Base-by-base conservation (phyloP, 1,139 yeast genomes). In the Hyphopichia burtonii region DNA sequence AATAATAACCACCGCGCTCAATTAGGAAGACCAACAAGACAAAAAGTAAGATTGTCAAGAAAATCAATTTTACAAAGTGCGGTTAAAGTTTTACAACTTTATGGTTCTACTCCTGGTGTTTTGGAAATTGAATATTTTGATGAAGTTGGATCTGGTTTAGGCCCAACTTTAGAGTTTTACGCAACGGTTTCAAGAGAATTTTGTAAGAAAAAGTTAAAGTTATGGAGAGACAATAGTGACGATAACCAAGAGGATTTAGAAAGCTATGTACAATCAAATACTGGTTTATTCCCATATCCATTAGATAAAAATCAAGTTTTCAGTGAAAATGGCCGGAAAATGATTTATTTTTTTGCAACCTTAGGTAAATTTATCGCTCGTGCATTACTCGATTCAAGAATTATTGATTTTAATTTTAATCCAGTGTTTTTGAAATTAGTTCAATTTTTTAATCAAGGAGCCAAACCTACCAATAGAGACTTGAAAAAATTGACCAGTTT, bases 111-210 rank as follows among this genome's bases (percentile, higher is more conserved):
- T 15, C 93, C 96, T 0, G 86, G 90, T 31, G 73, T 88, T 7
- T 67, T 93, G 37, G 98, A 93, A 54, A 83, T 93, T 45, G 97
- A 91, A 58, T 93, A 86, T 55, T 83, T 78, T 51, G 91, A 86
- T 53, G 99, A 93, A 59, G 96, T 78, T n/a, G 99, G 99, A 11
- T 85, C 96, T 1, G 99, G 99, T 0, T 66, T 90, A 40, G 99
- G 99, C 0, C 99, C 99, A 2, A 93, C 99, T 0, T 71, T 91
- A 47, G 99, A 93, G 61, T 93, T 93, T 56, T 93, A 89, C 58
- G 82, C 97, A 0, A 70, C 76, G 12, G 93, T 88, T 4, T 89
- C 97, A 0, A 80, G 71, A 47, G 93, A 85, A 47, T 89, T 69
- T 57, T 70, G 86, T 1, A 74, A 68, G 47, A 75, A 73, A 43